A percentile compares a stretch with the other conserved stretches of the same genome.
These are phyloP conservation scores for Colletotrichum filicis DNA, from an alignment of 2,329 filamentous ascomycete genomes.

Conservation along the genomic window DNA sequence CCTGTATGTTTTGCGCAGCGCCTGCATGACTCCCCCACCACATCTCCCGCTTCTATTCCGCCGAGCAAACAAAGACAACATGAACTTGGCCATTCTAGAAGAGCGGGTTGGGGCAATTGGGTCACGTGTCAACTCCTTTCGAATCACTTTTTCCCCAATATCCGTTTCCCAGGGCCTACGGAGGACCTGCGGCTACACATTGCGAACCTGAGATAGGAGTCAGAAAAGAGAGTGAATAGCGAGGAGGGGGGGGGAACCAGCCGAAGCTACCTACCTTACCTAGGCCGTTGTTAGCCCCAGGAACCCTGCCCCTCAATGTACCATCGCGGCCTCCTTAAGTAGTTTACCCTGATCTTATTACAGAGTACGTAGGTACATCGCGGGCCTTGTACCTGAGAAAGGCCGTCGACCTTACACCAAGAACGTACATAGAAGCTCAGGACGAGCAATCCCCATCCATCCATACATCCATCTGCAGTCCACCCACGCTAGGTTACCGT, in stretches of 20 bases:
- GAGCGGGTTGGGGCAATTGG: not conserved
- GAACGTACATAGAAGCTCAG: not conserved
- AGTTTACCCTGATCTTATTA: constrained; percentile 5
- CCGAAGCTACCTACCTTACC: not conserved
- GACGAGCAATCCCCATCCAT: not conserved
- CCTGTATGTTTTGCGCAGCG: not conserved
- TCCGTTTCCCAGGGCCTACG: not conserved
- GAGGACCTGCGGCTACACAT: not conserved
- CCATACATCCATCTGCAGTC: not conserved
- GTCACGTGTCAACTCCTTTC: constrained; percentile 3
- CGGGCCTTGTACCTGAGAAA: not conserved
- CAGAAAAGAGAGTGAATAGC: constrained; percentile 5
- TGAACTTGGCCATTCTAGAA: constrained; percentile 14
- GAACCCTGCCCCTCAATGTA: not conserved
- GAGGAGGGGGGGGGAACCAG: not conserved
- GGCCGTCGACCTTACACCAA: not conserved
- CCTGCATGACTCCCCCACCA: not conserved
- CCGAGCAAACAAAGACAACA: constrained; percentile 15
- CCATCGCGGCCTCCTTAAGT: not conserved
- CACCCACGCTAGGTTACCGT: constrained; percentile 23
- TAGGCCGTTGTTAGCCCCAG: not conserved
- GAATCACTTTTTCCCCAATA: not conserved
- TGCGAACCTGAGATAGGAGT: constrained; percentile 2
- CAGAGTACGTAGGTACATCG: not conserved
- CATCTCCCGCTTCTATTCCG: not conserved